phyloP scores from a whole-genome alignment of 2,329 filamentous ascomycete genomes.

The Phialocephala sp. region DNA sequence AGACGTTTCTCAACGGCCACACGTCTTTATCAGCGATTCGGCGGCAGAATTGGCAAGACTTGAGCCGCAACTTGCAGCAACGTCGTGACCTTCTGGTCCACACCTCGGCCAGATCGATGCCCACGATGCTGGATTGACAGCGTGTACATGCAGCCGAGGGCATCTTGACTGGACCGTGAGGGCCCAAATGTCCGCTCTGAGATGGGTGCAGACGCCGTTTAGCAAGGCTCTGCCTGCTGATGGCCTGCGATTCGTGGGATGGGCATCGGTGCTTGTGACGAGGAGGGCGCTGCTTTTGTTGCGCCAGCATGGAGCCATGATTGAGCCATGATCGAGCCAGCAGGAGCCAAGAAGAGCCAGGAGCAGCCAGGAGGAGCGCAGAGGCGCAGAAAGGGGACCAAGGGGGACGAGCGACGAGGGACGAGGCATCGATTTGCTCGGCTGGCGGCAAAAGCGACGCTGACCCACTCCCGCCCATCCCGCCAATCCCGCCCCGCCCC shows the following conservation, averaged over 20 bases:
- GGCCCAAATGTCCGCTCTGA: background rate
- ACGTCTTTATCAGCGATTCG: slow-evolving; percentile 8
- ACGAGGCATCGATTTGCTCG: background rate
- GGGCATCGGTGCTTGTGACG: background rate
- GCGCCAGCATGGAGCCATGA: background rate
- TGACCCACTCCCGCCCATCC: too few species aligned
- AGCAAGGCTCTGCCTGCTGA: background rate
- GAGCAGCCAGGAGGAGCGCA: too few species aligned
- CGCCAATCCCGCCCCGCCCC: too few species aligned
- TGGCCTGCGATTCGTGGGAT: background rate
- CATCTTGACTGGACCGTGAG: background rate
- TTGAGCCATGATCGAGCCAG: background rate
- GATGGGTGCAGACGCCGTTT: background rate
- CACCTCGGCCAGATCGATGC: background rate
- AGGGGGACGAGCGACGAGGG: background rate
- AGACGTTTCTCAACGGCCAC: slow-evolving; percentile 11
- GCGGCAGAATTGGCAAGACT: slow-evolving; percentile 8
- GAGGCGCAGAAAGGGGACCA: too few species aligned
- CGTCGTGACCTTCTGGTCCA: background rate
- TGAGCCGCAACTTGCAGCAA: slow-evolving; percentile 6
- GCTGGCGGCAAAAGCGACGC: background rate
- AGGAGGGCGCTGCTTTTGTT: background rate
- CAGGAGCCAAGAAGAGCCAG: too few species aligned
- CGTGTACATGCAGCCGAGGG: slow-evolving; percentile 1
- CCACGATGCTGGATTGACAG: background rate